phyloP scores from a whole-genome alignment of 169 alveolate genomes.

The Plasmodium gaboni region DNA sequence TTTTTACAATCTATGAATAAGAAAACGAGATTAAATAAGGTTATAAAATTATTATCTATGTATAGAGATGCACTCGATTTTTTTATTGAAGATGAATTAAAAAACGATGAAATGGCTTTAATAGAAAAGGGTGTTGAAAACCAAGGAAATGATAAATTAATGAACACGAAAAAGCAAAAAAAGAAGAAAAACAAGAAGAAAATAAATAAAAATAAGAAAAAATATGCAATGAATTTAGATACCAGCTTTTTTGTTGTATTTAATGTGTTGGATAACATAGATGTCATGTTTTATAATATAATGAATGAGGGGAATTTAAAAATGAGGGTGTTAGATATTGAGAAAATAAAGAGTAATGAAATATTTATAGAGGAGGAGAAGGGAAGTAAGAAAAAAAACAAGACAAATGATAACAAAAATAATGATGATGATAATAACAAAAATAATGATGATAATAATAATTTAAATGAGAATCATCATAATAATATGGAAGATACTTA shows the following conservation, averaged over 20 bases:
- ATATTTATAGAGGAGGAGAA: slow-evolving; percentile 5
- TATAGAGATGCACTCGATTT: slow-evolving; percentile 43
- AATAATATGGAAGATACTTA: not conserved
- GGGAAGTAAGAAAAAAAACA: not conserved
- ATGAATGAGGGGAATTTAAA: slow-evolving; percentile 39
- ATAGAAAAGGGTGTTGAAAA: not conserved
- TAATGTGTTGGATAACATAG: slow-evolving; percentile 51
- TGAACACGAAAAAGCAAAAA: slow-evolving; percentile 15
- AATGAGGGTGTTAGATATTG: slow-evolving; percentile 13
- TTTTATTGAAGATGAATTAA: slow-evolving; percentile 28
- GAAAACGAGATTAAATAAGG: slow-evolving; percentile 31
- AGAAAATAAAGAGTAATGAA: slow-evolving; percentile 33
- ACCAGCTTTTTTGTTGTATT: slow-evolving; percentile 50
- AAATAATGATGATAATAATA: not conserved
- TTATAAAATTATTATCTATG: slow-evolving; percentile 35
- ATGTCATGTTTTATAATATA: slow-evolving; percentile 33
- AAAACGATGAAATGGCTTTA: slow-evolving; percentile 17
- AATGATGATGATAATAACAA: not conserved
- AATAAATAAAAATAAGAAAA: slow-evolving; percentile 11
- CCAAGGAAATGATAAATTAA: not conserved
- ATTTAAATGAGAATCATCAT: not conserved
- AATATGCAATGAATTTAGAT: slow-evolving; percentile 45
- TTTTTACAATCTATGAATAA: slow-evolving; percentile 24
- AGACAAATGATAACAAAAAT: not conserved
- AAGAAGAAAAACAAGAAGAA: slow-evolving; percentile 1